Evolutionary conservation across 495 filamentous ascomycete genomes (phyloP).

Genomic region (Tuber aestivum): DNA sequence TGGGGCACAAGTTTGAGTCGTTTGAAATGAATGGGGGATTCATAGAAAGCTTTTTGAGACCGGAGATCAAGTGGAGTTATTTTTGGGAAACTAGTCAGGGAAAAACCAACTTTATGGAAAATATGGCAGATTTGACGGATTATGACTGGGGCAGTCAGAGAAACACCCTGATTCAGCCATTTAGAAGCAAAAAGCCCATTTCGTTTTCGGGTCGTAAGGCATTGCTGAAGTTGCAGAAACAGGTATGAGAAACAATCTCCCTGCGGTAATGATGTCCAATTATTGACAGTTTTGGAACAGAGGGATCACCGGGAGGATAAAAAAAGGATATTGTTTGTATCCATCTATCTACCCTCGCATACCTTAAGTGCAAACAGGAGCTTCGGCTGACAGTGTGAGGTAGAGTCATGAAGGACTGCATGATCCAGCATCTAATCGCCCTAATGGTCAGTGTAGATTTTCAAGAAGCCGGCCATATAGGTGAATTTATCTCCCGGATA

Average conservation of each 20-base stretch:
- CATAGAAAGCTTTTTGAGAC: background rate
- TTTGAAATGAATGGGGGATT: background rate
- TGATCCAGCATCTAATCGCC: background rate
- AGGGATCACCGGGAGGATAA: background rate
- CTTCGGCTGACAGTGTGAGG: background rate
- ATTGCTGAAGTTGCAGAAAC: background rate
- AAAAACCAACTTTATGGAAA: background rate
- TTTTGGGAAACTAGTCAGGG: background rate
- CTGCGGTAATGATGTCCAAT: background rate
- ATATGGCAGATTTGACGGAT: background rate
- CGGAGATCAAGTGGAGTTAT: background rate
- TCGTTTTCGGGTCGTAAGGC: background rate
- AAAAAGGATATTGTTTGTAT: background rate
- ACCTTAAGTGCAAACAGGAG: background rate
- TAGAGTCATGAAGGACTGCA: background rate
- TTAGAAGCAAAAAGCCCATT: background rate
- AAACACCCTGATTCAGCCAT: background rate
- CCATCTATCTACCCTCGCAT: background rate
- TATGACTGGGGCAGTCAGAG: background rate
- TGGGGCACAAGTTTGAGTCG: background rate
- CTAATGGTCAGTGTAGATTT: background rate
- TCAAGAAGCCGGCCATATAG: background rate
- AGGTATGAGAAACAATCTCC: background rate
- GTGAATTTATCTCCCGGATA: background rate
- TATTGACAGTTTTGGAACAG: background rate